phyloP scores from a whole-genome alignment of 768 basidiomycete species.

The Lactarius hengduanensis region DNA sequence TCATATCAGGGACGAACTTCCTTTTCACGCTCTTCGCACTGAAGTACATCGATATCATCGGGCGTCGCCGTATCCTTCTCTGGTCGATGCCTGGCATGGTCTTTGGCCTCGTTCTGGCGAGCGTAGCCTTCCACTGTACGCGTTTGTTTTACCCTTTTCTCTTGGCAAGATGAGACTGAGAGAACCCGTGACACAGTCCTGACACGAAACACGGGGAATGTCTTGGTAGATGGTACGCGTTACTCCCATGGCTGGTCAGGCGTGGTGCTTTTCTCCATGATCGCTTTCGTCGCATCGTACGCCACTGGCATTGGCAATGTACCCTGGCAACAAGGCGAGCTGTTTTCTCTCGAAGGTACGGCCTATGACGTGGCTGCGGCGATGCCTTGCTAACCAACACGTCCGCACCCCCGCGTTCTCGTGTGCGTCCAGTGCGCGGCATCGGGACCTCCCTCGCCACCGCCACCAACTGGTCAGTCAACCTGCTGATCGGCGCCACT shows the following conservation, averaged over 20 bases:
- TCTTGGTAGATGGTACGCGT: conserved; percentile 55
- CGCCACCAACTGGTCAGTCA: conserved; percentile 75
- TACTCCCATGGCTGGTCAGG: conserved; percentile 65
- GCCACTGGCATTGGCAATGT: conserved; percentile 78
- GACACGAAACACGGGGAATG: conserved; percentile 57
- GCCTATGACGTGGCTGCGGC: conserved; percentile 3
- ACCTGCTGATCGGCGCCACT: conserved; percentile 74
- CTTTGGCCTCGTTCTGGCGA: conserved; percentile 58
- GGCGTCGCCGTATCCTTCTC: conserved; percentile 68
- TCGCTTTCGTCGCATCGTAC: conserved; percentile 79
- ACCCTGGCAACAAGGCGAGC: conserved; percentile 86
- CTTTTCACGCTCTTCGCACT: conserved; percentile 74
- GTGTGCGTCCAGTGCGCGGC: conserved; percentile 53
- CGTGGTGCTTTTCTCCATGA: conserved; percentile 75
- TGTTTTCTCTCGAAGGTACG: conserved; percentile 74
- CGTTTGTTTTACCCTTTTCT: background rate
- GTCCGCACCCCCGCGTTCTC: background rate
- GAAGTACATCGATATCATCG: conserved; percentile 69
- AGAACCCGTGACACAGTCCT: conserved; percentile 42
- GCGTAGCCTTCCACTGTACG: conserved; percentile 63
- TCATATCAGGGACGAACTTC: conserved; percentile 77
- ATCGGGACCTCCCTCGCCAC: conserved; percentile 75
- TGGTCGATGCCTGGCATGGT: conserved; percentile 73
- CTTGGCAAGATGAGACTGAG: background rate
- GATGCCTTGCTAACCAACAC: background rate